Evolutionary conservation across 2,329 filamentous ascomycete species (phyloP), one percentile per base, ranked within the genome.

Genomic region (Didymosphaeria variabile): DNA sequence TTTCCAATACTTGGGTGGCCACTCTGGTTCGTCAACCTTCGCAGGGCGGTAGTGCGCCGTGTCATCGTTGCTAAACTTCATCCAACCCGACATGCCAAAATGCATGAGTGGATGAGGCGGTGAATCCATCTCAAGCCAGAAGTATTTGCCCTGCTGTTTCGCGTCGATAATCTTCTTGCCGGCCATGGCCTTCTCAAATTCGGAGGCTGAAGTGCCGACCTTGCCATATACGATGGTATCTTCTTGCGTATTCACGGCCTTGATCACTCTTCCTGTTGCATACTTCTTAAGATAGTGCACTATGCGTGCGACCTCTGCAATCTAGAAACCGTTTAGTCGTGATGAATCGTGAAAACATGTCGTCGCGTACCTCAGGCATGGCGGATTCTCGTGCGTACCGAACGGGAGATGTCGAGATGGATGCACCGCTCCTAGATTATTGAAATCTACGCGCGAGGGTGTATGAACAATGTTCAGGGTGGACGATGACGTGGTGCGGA

Each of bases 71-170:
- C 87, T 90, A 75, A 98, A 93, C 71, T 97, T 91, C 55, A 98
- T 85, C 95, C 95, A 98, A 7, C 95, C 88, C 17, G 75, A 71
- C 78, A 79, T 86, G 45, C 93, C 93, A 69, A 96, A 89, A 77
- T 97, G 93, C 88, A 97, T 93, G 32, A 98, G 87, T 0, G 91
- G 87, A 79, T 98, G 95, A 1, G 94, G 94, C 12, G 92, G 86
- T 10, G 86, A 85, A 29, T 87, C 85, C 86, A 92, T 91, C 40
- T 92, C 89, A 23, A 98, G 83, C 84, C 95, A 99, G 77, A 99
- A 98, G 75, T 98, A 98, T 85, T 98, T 99, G 10, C 95, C 95
- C 76, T 97, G 95, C 61, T 91, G 93, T 4, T 91, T 91, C 4
- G 91, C 91, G 57, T 84, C 86, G 44, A 86, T 70, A 34, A 91